These are phyloP conservation scores for Linum trigynum DNA, from an alignment of 345 rosid genomes.

Conservation along the genomic window DNA sequence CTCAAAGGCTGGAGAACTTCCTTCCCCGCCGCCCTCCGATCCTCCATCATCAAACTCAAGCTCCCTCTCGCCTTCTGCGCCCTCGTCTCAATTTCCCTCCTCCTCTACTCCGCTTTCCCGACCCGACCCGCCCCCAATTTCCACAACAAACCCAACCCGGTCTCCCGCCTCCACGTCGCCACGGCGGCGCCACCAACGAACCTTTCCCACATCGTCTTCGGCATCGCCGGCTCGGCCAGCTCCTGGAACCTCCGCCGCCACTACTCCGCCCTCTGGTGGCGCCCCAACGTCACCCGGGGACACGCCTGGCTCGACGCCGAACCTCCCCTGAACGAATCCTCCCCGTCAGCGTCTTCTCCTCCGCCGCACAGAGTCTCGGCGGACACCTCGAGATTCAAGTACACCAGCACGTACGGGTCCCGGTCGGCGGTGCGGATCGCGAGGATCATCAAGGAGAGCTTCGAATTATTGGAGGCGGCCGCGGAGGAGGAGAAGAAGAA, in stretches of 20 bases:
- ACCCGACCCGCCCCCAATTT: conserved; percentile 17
- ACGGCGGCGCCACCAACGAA: conserved; percentile 20
- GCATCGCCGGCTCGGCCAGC: conserved; percentile 72
- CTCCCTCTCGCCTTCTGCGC: conserved; percentile 32
- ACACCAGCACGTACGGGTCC: conserved; percentile 60
- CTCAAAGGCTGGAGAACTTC: conserved; percentile 29
- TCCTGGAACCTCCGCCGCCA: conserved; percentile 64
- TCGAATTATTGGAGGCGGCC: conserved; percentile 40
- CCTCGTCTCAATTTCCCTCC: conserved; percentile 35
- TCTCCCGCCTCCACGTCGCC: conserved; percentile 1
- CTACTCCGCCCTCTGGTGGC: conserved; percentile 76
- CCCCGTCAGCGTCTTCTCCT: conserved; percentile 42
- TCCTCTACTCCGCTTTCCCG: conserved; percentile 33
- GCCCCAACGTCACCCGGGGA: conserved; percentile 56
- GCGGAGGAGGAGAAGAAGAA: too few species aligned
- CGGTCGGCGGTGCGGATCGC: conserved; percentile 71
- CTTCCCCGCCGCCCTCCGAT: conserved; percentile 25
- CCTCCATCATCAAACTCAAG: conserved; percentile 32
- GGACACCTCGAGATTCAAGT: conserved; percentile 55
- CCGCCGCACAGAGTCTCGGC: conserved; percentile 57
- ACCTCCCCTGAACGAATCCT: conserved; percentile 29
- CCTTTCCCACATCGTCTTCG: conserved; percentile 58
- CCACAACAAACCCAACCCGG: conserved; percentile 17
- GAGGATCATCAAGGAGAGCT: conserved; percentile 69
- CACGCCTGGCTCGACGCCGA: conserved; percentile 72